Evolutionary conservation across 2,329 filamentous ascomycete genomes (phyloP).

Genomic region (Pseudocercospora musae): DNA sequence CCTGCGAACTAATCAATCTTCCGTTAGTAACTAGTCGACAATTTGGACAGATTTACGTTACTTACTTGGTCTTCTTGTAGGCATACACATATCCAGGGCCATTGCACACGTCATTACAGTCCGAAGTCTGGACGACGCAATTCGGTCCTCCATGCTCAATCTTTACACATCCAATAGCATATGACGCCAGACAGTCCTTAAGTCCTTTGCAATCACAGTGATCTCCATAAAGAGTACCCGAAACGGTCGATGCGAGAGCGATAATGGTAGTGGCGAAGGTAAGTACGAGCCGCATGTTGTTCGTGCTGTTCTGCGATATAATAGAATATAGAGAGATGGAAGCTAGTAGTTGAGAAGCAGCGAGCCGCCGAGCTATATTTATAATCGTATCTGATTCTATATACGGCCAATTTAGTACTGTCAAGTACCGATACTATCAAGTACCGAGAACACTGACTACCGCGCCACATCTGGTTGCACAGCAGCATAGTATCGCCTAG

Average conservation of each 20-base stretch:
- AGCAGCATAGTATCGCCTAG: too few relatives aligned
- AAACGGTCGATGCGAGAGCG: neutral
- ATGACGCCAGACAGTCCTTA: too few relatives aligned
- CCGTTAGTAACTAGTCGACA: too few relatives aligned
- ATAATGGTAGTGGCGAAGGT: neutral
- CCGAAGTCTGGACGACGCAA: slow-evolving; percentile 8
- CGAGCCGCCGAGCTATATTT: too few relatives aligned
- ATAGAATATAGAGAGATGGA: too few relatives aligned
- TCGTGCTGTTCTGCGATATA: neutral
- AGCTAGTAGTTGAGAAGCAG: too few relatives aligned
- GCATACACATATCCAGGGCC: neutral
- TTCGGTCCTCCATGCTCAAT: neutral
- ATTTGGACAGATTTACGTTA: neutral
- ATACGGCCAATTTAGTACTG: too few relatives aligned
- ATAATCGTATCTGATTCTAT: too few relatives aligned
- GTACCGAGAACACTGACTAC: too few relatives aligned
- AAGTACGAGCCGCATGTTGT: neutral
- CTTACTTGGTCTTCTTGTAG: slow-evolving; percentile 7
- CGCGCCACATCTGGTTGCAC: too few relatives aligned
- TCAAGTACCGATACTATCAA: too few relatives aligned
- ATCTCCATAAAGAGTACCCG: neutral
- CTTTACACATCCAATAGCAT: slow-evolving; percentile 9
- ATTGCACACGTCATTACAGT: slow-evolving; percentile 1
- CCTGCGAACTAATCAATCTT: too few relatives aligned
- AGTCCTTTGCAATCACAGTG: slow-evolving; percentile 4